These are phyloP conservation scores for Neocatenulostroma microsporum DNA, from an alignment of 2,329 filamentous ascomycete genomes.

Conservation along the genomic window DNA sequence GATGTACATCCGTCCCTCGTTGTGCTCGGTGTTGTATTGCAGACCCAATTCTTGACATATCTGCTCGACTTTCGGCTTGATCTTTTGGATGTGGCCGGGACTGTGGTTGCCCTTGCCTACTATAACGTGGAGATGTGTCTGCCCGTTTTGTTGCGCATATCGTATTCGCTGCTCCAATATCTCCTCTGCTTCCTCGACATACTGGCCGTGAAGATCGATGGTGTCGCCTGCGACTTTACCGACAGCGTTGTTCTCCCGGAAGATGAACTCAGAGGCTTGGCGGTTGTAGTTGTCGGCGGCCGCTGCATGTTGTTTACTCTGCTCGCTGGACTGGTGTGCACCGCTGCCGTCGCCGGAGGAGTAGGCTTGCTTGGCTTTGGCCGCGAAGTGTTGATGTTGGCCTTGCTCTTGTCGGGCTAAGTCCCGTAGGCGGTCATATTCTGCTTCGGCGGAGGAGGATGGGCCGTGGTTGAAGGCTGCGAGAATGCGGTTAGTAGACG, in stretches of 20 bases:
- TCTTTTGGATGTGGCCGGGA: slow-evolving; percentile 72
- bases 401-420: slow-evolving; percentile 72
- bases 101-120: slow-evolving; percentile 94
- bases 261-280: slow-evolving; percentile 88
- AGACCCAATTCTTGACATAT: slow-evolving; percentile 77
- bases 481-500: slow-evolving; percentile 9
- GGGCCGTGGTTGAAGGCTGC: slow-evolving; percentile 69
- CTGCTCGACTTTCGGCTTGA: slow-evolving; percentile 89
- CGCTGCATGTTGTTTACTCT: slow-evolving; percentile 75
- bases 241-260: slow-evolving; percentile 82
- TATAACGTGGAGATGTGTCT: slow-evolving; percentile 85
- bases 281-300: slow-evolving; percentile 84
- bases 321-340: slow-evolving; percentile 77
- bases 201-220: slow-evolving; percentile 91
- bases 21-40: slow-evolving; percentile 76
- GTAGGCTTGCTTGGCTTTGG: slow-evolving; percentile 71
- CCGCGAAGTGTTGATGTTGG: slow-evolving; percentile 62
- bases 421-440: slow-evolving; percentile 86
- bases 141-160: slow-evolving; percentile 63
- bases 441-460: slow-evolving; percentile 62
- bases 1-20: slow-evolving; percentile 81
- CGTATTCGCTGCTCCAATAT: slow-evolving; percentile 81
- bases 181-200: slow-evolving; percentile 87
- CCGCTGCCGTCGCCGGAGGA: slow-evolving; percentile 67
- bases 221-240: slow-evolving; percentile 70